A percentile compares a stretch with the other conserved stretches of the same genome.
Evolutionary conservation across 371 early-diverging fungal species (phyloP).

Genomic region (Syncephalastrum sp.): DNA sequence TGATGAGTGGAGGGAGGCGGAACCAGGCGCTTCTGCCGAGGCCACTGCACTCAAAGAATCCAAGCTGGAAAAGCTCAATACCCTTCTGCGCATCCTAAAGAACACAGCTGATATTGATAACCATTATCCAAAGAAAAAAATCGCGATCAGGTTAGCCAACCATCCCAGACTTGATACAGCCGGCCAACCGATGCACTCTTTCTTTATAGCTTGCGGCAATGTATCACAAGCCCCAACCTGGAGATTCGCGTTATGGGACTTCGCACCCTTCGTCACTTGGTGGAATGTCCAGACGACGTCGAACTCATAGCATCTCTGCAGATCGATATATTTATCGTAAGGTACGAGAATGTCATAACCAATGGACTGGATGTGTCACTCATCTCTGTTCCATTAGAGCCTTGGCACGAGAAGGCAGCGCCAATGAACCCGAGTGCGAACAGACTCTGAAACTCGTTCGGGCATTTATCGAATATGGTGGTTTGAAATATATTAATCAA

Average conservation of each 20-base stretch:
- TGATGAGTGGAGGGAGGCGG: constrained; percentile 38
- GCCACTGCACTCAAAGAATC: constrained; percentile 28
- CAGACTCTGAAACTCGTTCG: constrained; percentile 75
- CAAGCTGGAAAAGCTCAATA: constrained; percentile 37
- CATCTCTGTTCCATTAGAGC: constrained; percentile 37
- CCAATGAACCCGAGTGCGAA: constrained; percentile 72
- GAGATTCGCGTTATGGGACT: constrained; percentile 55
- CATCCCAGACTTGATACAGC: neutral
- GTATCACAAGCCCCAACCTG: constrained; percentile 50
- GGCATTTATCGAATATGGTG: constrained; percentile 66
- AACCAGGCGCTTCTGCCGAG: constrained; percentile 10
- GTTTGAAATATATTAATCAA: constrained; percentile 58
- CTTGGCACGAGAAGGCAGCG: constrained; percentile 58
- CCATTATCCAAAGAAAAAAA: constrained; percentile 32
- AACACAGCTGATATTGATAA: constrained; percentile 41
- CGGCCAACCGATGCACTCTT: neutral
- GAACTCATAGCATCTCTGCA: constrained; percentile 51
- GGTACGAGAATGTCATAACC: constrained; percentile 30
- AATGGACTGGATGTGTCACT: neutral
- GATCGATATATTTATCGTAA: constrained; percentile 65
- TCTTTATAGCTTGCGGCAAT: constrained; percentile 47
- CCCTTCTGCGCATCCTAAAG: constrained; percentile 39
- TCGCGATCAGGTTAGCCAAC: constrained; percentile 31
- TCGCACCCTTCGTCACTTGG: constrained; percentile 56
- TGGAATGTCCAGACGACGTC: constrained; percentile 41